phyloP scores from a whole-genome alignment of 139 green algal genomes.

The Micractinium sp. region DNA sequence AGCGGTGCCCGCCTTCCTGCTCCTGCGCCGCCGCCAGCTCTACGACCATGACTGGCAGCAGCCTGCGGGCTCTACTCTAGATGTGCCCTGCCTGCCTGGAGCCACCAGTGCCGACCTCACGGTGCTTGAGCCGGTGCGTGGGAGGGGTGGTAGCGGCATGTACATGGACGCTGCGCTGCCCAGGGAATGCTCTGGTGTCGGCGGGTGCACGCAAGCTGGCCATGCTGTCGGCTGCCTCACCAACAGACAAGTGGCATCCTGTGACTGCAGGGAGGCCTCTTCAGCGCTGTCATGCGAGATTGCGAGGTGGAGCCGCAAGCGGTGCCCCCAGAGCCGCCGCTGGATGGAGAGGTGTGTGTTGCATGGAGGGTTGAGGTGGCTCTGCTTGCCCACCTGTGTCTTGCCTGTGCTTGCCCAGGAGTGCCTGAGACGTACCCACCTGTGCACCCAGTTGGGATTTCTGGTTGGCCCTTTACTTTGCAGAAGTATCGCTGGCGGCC shows the following conservation, averaged over 20 bases:
- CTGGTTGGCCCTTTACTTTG: not conserved
- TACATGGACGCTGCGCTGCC: no score
- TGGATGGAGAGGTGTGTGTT: not conserved
- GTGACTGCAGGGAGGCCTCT: not conserved
- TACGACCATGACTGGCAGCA: not conserved
- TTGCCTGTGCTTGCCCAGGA: not conserved
- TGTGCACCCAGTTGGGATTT: no score
- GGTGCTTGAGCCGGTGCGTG: not conserved
- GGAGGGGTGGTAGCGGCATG: not conserved
- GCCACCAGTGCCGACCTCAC: not conserved
- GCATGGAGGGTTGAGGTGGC: not conserved
- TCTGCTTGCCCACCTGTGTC: not conserved
- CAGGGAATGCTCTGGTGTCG: no score
- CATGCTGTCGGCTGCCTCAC: no score
- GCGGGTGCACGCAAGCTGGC: no score
- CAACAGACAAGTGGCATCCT: not conserved
- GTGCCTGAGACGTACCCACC: no score
- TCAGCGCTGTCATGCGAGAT: not conserved
- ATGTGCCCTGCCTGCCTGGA: conserved; percentile 6
- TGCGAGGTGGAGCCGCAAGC: not conserved
- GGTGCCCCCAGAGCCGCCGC: not conserved
- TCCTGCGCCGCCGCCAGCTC: not conserved
- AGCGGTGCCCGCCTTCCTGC: conserved; percentile 1
- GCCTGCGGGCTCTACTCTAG: not conserved
- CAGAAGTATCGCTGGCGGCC: not conserved